Conservation (phyloP, 495 filamentous ascomycete genomes). For the Neurospora sp. region DNA sequence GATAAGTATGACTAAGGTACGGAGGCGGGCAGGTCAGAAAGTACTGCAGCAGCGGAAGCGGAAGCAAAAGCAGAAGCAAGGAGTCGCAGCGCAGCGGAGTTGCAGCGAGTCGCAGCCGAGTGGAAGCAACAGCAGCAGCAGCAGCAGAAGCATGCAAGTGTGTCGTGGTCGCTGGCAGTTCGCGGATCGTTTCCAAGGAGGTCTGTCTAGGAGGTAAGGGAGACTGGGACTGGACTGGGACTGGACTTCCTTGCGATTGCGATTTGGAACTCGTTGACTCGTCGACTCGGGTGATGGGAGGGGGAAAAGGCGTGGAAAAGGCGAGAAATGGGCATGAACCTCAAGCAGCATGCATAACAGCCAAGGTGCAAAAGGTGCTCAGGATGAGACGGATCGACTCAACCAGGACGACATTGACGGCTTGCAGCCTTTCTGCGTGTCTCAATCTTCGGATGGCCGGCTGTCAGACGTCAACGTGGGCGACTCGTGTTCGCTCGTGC, state of each 20-base stretch:
- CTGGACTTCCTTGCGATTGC: neutral
- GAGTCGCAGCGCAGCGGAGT: neutral
- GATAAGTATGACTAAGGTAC: neutral
- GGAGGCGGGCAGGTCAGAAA: neutral
- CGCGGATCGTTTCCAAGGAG: neutral
- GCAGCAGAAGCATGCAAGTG: conserved; percentile 21
- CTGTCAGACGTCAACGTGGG: conserved; percentile 16
- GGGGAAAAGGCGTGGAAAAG: neutral
- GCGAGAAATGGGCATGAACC: neutral
- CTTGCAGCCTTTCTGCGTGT: neutral
- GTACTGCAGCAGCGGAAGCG: neutral
- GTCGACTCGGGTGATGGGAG: neutral
- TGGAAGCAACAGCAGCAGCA: conserved; percentile 6
- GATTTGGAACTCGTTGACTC: neutral
- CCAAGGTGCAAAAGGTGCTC: neutral
- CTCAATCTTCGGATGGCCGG: neutral
- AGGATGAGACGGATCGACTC: neutral
- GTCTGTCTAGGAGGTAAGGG: neutral
- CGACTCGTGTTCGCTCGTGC: conserved; percentile 6
- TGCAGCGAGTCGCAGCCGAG: neutral
- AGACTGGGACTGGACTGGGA: neutral
- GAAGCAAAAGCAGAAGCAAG: neutral
- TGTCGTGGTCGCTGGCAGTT: conserved; percentile 14
- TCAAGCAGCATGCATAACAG: neutral
- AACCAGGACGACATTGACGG: neutral